Percentiles rank a stretch among this genome's conserved stretches.
Conservation (phyloP, 352 stramenopile species). For the Globisporangium megalacanthum region DNA sequence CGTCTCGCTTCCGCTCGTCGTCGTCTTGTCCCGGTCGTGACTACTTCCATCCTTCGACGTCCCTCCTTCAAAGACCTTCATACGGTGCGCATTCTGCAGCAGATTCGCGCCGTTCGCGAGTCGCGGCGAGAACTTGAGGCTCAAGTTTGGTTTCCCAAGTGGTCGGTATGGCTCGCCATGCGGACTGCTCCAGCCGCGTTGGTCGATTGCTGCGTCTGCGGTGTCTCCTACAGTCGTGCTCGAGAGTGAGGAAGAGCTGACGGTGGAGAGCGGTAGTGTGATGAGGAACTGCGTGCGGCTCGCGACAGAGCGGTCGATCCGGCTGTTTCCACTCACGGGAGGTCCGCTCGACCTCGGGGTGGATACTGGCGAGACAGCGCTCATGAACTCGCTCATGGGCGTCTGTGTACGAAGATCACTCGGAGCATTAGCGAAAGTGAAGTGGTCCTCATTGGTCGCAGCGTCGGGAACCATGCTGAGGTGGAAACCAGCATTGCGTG, state of each 20-base stretch:
- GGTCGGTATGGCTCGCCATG: conserved; percentile 65
- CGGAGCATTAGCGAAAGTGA: too few species aligned
- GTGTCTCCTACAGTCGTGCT: neutral
- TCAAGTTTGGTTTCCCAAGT: conserved; percentile 58
- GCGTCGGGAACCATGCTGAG: too few species aligned
- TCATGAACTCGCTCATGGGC: too few species aligned
- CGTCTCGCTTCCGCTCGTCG: neutral
- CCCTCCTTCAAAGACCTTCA: conserved; percentile 18
- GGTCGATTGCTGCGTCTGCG: conserved; percentile 10
- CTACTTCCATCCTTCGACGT: conserved; percentile 3
- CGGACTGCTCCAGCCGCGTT: conserved; percentile 62
- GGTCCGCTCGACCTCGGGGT: neutral
- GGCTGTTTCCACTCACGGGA: neutral
- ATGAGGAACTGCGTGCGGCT: conserved; percentile 55
- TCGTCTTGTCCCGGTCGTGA: neutral
- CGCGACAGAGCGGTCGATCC: conserved; percentile 38
- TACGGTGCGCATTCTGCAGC: conserved; percentile 29
- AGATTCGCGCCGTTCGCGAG: conserved; percentile 28
- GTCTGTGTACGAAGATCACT: too few species aligned
- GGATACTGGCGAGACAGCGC: neutral
- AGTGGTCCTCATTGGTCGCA: too few species aligned
- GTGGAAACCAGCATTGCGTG: too few species aligned
- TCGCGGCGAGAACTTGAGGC: conserved; percentile 59
- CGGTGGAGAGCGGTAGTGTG: conserved; percentile 24
- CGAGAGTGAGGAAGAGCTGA: neutral